Base-by-base conservation (phyloP, 495 filamentous ascomycete species). In the Aspergillus incahuasiensis region DNA sequence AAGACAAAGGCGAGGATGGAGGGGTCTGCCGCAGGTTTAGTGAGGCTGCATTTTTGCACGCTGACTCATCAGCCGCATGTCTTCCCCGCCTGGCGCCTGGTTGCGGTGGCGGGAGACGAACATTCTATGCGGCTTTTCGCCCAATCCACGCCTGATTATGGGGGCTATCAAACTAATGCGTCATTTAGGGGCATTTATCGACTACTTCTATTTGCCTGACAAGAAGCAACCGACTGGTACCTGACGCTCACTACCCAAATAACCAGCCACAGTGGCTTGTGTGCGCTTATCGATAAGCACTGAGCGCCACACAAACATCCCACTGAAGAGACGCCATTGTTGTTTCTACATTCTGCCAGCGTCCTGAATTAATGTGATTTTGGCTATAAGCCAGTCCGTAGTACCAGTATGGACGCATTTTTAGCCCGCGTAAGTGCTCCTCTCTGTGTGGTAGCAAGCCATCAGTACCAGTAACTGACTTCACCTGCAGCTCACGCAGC, bases 401-500 rank as follows among this genome's bases (percentile, higher is more conserved):
- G 20, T 38, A 12, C 34, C 63, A 81, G 66, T 54, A 96, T 96
- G 91, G 91, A 96, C 61, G 79, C 84, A 54, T 81, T 96, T 55
- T 74, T 95, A 54, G 72, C 77, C 40, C 84, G 83, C 56, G 81
- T 94, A 69, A 61, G 79, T 18, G 60, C 30, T 24, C 42, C 21
- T 22, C 19, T 25, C 6, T 18, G 19, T 8, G 42, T 46, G 28
- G 18, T 13, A 1, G 16, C 20, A 43, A 44, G 39, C 13, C 22
- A 50, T 56, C 18, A 9, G 18, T 35, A 34, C 39, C 48, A 38
- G 39, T 48, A 48, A 48, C 53, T 64, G 48, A 63, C 42, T 39
- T 58, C 63, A 45, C 58, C 57, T 38, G 47, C 52, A 87, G 84
- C 72, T 88, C 62, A 88, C 86, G 44, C 81, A 87, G 64, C 91